Conservation (phyloP, 1,284 basidiomycete species). For the Rhodotorula sp. region DNA sequence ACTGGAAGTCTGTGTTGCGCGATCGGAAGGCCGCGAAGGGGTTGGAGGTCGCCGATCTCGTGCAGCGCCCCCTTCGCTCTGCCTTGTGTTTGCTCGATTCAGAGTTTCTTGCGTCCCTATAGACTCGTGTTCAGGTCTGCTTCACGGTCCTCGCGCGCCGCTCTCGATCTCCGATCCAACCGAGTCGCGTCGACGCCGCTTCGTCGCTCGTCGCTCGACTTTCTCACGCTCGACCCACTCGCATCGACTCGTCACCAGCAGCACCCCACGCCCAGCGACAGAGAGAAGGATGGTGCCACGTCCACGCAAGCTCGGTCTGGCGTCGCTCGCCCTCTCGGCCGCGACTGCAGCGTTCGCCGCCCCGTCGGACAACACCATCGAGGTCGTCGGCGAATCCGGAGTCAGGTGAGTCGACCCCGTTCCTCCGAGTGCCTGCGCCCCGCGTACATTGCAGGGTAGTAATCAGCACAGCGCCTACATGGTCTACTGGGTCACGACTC, state of each 20-base stretch:
- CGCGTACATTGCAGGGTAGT: background rate
- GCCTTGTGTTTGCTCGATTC: too few relatives aligned
- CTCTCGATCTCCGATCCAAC: too few relatives aligned
- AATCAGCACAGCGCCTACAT: background rate
- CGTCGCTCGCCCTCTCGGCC: constrained; percentile 19
- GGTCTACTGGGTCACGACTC: too few relatives aligned
- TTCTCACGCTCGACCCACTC: background rate
- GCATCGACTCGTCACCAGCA: background rate
- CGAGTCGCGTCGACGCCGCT: background rate
- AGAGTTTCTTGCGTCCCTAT: too few relatives aligned
- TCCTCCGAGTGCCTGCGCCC: too few relatives aligned
- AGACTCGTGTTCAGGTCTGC: too few relatives aligned
- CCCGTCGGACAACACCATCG: constrained; percentile 42
- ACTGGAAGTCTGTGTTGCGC: too few relatives aligned
- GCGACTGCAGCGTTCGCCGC: constrained; percentile 18
- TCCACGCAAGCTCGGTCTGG: background rate
- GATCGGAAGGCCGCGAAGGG: too few relatives aligned
- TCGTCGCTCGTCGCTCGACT: background rate
- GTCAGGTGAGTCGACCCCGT: constrained; percentile 39
- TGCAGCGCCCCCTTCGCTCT: too few relatives aligned
- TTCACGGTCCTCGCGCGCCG: too few relatives aligned
- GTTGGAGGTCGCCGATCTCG: too few relatives aligned
- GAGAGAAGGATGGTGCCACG: background rate
- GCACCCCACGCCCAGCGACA: too few relatives aligned
- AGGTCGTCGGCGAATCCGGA: constrained; percentile 42